Conservation (phyloP, 2,329 filamentous ascomycete genomes). For the Botryosphaeria dothidea region DNA sequence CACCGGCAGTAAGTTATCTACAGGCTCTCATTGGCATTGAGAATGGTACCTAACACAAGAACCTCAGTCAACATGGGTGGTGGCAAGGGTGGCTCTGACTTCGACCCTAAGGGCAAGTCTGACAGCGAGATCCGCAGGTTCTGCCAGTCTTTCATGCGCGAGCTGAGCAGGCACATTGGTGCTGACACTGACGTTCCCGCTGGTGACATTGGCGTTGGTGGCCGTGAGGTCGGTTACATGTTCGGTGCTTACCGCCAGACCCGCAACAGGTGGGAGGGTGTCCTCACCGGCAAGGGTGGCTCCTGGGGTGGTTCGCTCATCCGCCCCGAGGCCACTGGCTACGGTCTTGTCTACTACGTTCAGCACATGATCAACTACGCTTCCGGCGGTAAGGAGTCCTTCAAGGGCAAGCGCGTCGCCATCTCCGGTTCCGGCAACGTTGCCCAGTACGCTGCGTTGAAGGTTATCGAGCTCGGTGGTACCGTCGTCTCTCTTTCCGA, state of each 20-base stretch:
- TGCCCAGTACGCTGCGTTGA: constrained; percentile 94
- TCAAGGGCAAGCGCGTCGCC: constrained; percentile 89
- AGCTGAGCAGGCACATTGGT: constrained; percentile 94
- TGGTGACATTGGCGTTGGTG: constrained; percentile 92
- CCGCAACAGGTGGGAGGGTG: constrained; percentile 90
- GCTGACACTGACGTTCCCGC: constrained; percentile 95
- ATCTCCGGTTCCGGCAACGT: constrained; percentile 98
- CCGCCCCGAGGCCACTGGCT: constrained; percentile 94
- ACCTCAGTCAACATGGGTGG: constrained; percentile 85
- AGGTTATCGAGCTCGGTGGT: constrained; percentile 92
- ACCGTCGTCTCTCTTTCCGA: constrained; percentile 92
- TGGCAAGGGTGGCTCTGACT: constrained; percentile 96
- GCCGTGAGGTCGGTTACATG: constrained; percentile 90
- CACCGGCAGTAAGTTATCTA: constrained; percentile 70
- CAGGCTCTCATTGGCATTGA: too few relatives aligned
- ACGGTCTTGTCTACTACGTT: constrained; percentile 95
- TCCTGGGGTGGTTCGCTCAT: constrained; percentile 93
- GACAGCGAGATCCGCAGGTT: constrained; percentile 97
- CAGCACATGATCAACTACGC: constrained; percentile 93
- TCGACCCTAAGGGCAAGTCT: constrained; percentile 98
- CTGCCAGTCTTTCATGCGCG: constrained; percentile 93
- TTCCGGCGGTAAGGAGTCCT: constrained; percentile 73
- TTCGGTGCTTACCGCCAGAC: constrained; percentile 91
- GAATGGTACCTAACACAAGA: constrained; percentile 7
- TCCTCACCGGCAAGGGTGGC: constrained; percentile 93